These are phyloP conservation scores for Acer negundo DNA, from an alignment of 345 rosid species.

Conservation along the genomic window DNA sequence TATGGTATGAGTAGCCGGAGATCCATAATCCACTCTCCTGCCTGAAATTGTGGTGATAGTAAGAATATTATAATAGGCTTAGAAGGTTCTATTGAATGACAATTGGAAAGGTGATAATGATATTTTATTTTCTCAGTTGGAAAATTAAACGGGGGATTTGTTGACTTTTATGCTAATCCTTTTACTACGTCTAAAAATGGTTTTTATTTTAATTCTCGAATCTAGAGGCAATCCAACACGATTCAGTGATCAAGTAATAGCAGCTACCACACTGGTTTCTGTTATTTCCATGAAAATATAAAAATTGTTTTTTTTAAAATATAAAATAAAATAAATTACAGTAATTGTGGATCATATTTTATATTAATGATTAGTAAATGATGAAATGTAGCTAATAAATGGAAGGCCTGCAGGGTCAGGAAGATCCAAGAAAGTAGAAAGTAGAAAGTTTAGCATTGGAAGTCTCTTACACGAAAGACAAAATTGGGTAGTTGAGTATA, in stretches of 20 bases:
- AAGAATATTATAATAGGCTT: not conserved
- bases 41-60: not conserved
- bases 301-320: too few species aligned
- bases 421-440: constrained; percentile 29
- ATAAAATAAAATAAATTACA: too few species aligned
- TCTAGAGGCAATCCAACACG: constrained; percentile 20
- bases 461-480: not conserved
- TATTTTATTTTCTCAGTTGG: not conserved
- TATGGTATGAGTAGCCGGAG: not conserved
- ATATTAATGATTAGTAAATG: not conserved
- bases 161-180: constrained; percentile 14
- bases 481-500: not conserved
- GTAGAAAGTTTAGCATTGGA: constrained; percentile 24
- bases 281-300: not conserved
- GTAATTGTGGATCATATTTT: too few species aligned
- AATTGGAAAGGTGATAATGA: not conserved
- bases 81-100: constrained; percentile 9
- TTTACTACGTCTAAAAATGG: not conserved
- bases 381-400: not conserved
- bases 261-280: not conserved
- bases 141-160: constrained; percentile 1
- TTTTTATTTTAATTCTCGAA: constrained; percentile 19
- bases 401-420: constrained; percentile 26
- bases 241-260: not conserved
- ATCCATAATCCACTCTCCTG: not conserved